These are phyloP conservation scores for Neurospora sp. DNA, from an alignment of 2,329 filamentous ascomycete genomes.

Conservation along the genomic window DNA sequence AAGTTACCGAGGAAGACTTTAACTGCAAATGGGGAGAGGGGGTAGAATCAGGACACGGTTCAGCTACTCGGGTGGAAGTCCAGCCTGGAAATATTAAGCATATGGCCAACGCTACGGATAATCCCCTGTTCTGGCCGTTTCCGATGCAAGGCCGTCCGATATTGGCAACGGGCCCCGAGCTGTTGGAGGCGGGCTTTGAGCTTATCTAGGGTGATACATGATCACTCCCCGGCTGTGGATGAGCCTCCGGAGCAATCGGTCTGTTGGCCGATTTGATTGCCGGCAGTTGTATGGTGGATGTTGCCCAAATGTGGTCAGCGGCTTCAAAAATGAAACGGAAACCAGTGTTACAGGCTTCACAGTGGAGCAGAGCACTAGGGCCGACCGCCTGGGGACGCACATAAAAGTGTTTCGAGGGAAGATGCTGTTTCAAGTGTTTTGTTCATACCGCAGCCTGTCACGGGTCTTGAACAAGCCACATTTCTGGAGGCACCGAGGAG, in stretches of 20 bases:
- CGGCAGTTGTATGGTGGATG: not conserved
- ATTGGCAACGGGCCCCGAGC: slow-evolving; percentile 33
- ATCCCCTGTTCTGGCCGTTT: slow-evolving; percentile 51
- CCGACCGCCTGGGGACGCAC: not conserved
- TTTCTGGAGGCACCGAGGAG: not conserved
- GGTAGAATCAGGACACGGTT: slow-evolving; percentile 3
- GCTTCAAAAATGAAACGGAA: not conserved
- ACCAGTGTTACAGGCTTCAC: not conserved
- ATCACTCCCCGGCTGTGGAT: not conserved
- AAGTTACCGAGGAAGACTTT: slow-evolving; percentile 37
- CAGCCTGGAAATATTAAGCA: slow-evolving; percentile 8
- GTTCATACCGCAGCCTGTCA: not conserved
- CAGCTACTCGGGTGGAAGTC: not conserved
- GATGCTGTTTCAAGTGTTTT: not conserved
- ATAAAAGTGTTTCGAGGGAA: not conserved
- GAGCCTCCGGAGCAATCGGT: not conserved
- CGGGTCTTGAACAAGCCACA: not conserved
- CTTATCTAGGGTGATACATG: slow-evolving; percentile 4
- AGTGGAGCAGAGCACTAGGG: not conserved
- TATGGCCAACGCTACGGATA: slow-evolving; percentile 32
- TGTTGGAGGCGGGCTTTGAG: slow-evolving; percentile 43
- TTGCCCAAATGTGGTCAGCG: not conserved
- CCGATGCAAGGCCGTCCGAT: slow-evolving; percentile 50
- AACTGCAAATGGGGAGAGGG: slow-evolving; percentile 34
- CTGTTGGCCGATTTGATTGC: not conserved